phyloP scores from a whole-genome alignment of 2,329 filamentous ascomycete species.

The Beauveria sp. region DNA sequence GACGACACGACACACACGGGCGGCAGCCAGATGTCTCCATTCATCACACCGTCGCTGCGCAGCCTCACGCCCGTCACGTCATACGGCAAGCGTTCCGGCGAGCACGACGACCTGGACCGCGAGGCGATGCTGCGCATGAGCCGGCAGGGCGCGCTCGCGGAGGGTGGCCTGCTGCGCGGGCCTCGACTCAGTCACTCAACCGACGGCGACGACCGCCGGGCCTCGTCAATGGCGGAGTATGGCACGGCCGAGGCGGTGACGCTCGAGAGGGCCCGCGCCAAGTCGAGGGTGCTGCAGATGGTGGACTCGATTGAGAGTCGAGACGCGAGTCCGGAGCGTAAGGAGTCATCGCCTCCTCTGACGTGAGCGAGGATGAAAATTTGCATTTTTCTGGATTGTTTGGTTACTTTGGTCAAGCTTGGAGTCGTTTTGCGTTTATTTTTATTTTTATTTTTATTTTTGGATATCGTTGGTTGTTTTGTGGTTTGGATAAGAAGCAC shows the following conservation, averaged over 20 bases:
- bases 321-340: slow-evolving; percentile 30
- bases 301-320: slow-evolving; percentile 47
- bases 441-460: neutral
- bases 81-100: neutral
- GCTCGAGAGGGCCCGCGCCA: slow-evolving; percentile 32
- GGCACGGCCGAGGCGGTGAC: slow-evolving; percentile 40
- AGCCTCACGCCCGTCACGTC: slow-evolving; percentile 7
- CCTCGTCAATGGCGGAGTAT: slow-evolving; percentile 28
- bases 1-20: neutral
- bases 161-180: slow-evolving; percentile 7
- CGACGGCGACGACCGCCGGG: slow-evolving; percentile 20
- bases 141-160: slow-evolving; percentile 10
- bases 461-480: neutral
- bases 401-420: neutral
- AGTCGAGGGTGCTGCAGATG: slow-evolving; percentile 42
- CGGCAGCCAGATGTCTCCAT: slow-evolving; percentile 4
- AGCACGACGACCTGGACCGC: slow-evolving; percentile 4
- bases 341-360: neutral
- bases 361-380: neutral
- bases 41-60: slow-evolving; percentile 7
- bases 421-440: neutral
- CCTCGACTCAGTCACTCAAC: slow-evolving; percentile 19
- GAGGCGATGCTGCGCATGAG: slow-evolving; percentile 11
- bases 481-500: neutral
- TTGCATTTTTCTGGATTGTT: neutral